Percentiles rank a stretch among this genome's conserved stretches.
Evolutionary conservation across 148 eudicot species (phyloP).

Genomic region (Limonium bicolor): DNA sequence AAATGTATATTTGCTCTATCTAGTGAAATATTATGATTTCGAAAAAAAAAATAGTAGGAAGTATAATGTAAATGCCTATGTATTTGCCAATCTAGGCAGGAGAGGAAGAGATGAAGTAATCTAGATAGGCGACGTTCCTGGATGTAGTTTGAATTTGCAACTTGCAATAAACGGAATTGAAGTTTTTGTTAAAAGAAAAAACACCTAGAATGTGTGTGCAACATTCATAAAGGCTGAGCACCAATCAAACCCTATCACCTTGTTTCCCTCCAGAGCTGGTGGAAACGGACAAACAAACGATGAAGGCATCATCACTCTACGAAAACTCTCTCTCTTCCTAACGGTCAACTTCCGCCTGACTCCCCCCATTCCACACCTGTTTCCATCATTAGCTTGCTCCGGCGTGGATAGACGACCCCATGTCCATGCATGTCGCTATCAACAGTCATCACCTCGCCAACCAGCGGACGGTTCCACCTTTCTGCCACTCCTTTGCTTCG

Average conservation of each 20-base stretch:
- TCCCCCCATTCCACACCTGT: not conserved
- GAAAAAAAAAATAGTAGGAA: no score
- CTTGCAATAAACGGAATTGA: no score
- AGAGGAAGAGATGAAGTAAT: no score
- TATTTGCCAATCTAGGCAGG: no score
- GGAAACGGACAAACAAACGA: conserved; percentile 1
- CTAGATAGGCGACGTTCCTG: no score
- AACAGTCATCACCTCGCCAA: conserved; percentile 18
- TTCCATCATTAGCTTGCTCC: conserved; percentile 1
- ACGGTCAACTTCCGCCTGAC: conserved; percentile 6
- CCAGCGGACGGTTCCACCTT: conserved; percentile 6
- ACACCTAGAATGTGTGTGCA: conserved; percentile 8
- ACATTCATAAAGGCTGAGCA: conserved; percentile 7
- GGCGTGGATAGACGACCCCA: not conserved
- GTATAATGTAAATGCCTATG: no score
- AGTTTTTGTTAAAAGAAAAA: no score
- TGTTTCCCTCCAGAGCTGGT: not conserved
- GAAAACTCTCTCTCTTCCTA: not conserved
- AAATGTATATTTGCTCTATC: no score
- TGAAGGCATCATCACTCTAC: not conserved
- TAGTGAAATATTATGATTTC: no score
- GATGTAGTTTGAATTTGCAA: no score
- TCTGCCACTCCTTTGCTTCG: conserved; percentile 10
- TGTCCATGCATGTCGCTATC: conserved; percentile 18
- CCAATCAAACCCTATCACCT: conserved; percentile 44